Base-by-base conservation (phyloP, 352 stramenopile genomes). In the Blastocystis sp. region DNA sequence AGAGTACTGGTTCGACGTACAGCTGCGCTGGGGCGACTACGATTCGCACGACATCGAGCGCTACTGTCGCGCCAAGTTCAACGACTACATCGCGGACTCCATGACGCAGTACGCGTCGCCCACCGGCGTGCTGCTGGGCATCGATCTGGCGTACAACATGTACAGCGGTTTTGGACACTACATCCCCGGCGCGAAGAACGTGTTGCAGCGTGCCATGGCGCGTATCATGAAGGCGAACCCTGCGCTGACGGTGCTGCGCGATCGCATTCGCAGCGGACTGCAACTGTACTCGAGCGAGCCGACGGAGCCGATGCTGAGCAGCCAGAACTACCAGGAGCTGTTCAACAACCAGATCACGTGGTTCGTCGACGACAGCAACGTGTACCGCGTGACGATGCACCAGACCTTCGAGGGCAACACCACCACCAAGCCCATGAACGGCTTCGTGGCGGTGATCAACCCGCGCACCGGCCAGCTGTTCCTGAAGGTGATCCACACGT, bases 181-280 rank as follows among this genome's bases (percentile, higher is more conserved):
- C 92, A 98, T 99, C 91, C 96, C 96, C 48, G 96, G 97, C 45
- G 96, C 94, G 84, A 99, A 99, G 90, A 96, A 96, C 5, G 91
- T 99, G 9, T 93, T 99, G 90, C 97, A 99, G 90, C 97, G 99
- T 93, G 97, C 96, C 7, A 99, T 99, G 96, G 96, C 97, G 52
- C 99, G 99, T 92, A 98, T 99, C 90, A 99, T 99, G 92, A 99
- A 99, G 92, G 96, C 96, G 1, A 99, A 99, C 90, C 97, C 97
- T 60, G 97, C 97, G 41, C 91, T 99, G 74, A 99, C 98, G 91
- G 97, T 99, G 59, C 92, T 99, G 41, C 93, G 97, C 66, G 97
- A 99, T 90, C 95, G 97, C 81, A 99, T 99, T 90, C 95, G 97
- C 79, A 99, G 99, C 92, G 96, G 97, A 78, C 92, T 99, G 53